These are phyloP conservation scores for Phytophthora multivora DNA, from an alignment of 352 stramenopile genomes.

Conservation along the genomic window DNA sequence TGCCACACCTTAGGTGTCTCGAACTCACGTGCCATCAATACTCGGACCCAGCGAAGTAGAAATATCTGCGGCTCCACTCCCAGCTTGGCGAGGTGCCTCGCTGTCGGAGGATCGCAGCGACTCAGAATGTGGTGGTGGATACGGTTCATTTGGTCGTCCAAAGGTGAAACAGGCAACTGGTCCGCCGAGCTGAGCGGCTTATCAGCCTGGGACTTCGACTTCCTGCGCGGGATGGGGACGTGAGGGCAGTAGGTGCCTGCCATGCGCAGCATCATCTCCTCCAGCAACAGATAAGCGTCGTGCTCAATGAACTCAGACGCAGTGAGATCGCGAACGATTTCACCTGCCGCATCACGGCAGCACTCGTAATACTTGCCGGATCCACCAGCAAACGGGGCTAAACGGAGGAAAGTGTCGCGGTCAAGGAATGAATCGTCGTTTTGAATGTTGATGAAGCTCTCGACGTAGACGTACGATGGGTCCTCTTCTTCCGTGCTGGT, in stretches of 20 bases:
- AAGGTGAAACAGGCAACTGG: constrained; percentile 46
- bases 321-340: constrained; percentile 62
- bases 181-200: constrained; percentile 30
- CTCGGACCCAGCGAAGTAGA: constrained; percentile 72
- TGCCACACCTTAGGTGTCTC: constrained; percentile 77
- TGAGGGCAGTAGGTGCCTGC: constrained; percentile 68
- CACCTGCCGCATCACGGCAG: constrained; percentile 57
- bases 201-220: constrained; percentile 18
- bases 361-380: constrained; percentile 62
- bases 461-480: constrained; percentile 72
- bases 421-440: constrained; percentile 51
- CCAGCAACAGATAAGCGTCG: constrained; percentile 66
- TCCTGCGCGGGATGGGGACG: constrained; percentile 7
- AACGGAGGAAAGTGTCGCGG: constrained; percentile 45
- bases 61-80: constrained; percentile 77
- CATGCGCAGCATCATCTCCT: constrained; percentile 81
- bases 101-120: constrained; percentile 65
- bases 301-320: constrained; percentile 57
- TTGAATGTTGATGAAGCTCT: constrained; percentile 65
- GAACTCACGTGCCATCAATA: constrained; percentile 81
- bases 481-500: constrained; percentile 51
- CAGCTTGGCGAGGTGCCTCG: constrained; percentile 49
- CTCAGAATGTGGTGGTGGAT: constrained; percentile 72
- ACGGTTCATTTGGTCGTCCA: constrained; percentile 78
- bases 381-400: constrained; percentile 50